These are phyloP conservation scores for Linderniella brevidens DNA, from an alignment of 257 asterid genomes.

Conservation along the genomic window DNA sequence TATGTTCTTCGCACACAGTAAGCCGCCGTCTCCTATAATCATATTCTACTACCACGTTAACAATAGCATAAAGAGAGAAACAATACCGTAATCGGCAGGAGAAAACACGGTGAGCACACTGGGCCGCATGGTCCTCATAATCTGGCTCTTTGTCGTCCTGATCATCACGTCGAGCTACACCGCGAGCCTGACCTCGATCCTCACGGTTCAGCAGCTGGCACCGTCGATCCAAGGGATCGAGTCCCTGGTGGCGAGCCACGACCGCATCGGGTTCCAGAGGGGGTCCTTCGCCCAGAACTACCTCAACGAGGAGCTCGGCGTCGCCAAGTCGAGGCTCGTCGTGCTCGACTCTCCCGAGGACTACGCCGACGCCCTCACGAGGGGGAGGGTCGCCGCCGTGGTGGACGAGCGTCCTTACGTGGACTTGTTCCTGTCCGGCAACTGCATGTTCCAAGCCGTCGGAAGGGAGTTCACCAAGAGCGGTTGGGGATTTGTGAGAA, in stretches of 20 bases:
- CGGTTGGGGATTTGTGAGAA: conserved; percentile 78
- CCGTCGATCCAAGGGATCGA: conserved; percentile 63
- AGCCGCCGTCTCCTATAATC: conserved; percentile 16
- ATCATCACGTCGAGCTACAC: conserved; percentile 66
- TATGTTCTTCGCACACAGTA: conserved; percentile 60
- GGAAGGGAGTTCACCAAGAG: conserved; percentile 62
- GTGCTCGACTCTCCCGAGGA: conserved; percentile 61
- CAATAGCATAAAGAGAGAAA: no score
- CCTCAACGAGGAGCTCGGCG: conserved; percentile 43
- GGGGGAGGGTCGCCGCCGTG: conserved; percentile 40
- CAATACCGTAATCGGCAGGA: conserved; percentile 22
- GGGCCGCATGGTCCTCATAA: conserved; percentile 56
- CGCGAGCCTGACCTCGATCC: conserved; percentile 69
- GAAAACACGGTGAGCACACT: conserved; percentile 60
- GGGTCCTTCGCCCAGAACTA: conserved; percentile 70
- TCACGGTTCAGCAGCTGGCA: conserved; percentile 54
- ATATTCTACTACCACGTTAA: neutral
- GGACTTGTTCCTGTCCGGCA: conserved; percentile 43
- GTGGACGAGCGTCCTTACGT: conserved; percentile 70
- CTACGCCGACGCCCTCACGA: conserved; percentile 44
- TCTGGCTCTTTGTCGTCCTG: conserved; percentile 74
- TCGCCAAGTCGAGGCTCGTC: conserved; percentile 56
- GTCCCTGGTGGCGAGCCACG: conserved; percentile 43
- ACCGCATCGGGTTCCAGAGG: conserved; percentile 47
- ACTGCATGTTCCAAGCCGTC: conserved; percentile 46